Evolutionary conservation across 768 basidiomycete species (phyloP), one percentile per base, ranked within the genome.

Genomic region (Xanthoconium stramineum): DNA sequence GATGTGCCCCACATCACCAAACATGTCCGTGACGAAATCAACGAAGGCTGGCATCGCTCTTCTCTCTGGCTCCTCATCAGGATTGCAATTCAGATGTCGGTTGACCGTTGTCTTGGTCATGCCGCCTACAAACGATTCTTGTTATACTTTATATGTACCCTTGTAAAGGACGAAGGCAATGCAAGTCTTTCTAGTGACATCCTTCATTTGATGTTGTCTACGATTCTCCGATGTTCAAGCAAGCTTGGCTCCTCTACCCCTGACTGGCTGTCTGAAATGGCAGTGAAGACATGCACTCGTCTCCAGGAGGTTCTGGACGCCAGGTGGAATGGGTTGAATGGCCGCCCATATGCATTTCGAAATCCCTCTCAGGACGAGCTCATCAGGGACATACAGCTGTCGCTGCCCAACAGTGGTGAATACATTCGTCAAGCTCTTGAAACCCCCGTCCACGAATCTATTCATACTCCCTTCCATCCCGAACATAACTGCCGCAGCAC

Each of bases 91-190:
- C 74, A 75, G 37, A 67, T 54, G 8, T 54, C 68, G 0, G 24
- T 69, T 4, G 36, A 51, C 50, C 49, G 54, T 6, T 50, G 46
- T 11, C 28, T 56, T 35, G 58, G 56, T 19, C 9, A 52, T 14
- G 40, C 40, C 9, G 65, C 62, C 1, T 83, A 83, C 66, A 83
- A 83, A 50, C 12, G 39, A 10, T 83, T 83, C 64, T 74, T 80
- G 61, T 53, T 77, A 3, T 80, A 73, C 50, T 66, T 81, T 50
- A 56, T 75, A 33, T 61, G 71, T 2, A 44, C 58, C 24, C 43
- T 67, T 3, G 55, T 76, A 5, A 50, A 57, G 12, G 20, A 63
- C 3, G 68, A 66, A 3, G 48, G 64, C 2, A 39, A 57, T 2
- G 5, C 5, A 0, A 17, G 60, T n/a, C 45, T 60, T 36, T 43